Conservation (phyloP, 176 grass and related monocot species). For the Juncus inflexus region DNA sequence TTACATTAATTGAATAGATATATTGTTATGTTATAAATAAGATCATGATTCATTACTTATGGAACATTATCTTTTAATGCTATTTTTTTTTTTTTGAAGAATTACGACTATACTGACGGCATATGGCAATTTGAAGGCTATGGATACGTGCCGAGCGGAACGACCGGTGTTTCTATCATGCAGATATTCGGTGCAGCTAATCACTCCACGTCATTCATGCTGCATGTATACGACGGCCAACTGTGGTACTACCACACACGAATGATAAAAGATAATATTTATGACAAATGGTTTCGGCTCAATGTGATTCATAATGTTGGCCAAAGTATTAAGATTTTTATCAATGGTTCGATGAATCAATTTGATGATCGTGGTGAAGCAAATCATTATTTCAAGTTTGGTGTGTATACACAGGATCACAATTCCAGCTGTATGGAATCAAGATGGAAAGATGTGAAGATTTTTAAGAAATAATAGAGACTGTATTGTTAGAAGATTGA, state of each 20-base stretch:
- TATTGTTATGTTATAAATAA: no score
- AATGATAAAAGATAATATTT: slow-evolving; percentile 33
- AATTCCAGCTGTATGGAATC: slow-evolving; percentile 35
- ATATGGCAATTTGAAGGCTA: slow-evolving; percentile 61
- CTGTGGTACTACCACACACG: slow-evolving; percentile 26
- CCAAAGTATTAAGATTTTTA: slow-evolving; percentile 16
- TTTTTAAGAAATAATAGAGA: slow-evolving; percentile 41
- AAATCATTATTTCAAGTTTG: slow-evolving; percentile 39
- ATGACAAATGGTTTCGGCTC: slow-evolving; percentile 39
- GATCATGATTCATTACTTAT: no score
- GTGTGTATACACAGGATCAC: slow-evolving; percentile 34
- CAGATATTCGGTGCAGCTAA: slow-evolving; percentile 35
- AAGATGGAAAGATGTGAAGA: slow-evolving; percentile 31
- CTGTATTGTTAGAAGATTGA: no score
- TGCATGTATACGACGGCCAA: slow-evolving; percentile 39
- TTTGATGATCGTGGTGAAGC: slow-evolving; percentile 16
- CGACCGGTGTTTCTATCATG: slow-evolving; percentile 38
- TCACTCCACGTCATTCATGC: slow-evolving; percentile 37
- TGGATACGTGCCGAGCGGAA: slow-evolving; percentile 32
- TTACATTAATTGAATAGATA: no score
- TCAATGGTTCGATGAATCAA: slow-evolving; percentile 27
- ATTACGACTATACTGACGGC: slow-evolving; percentile 32
- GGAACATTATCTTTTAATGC: background rate
- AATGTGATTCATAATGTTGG: slow-evolving; percentile 51
- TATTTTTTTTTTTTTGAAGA: slow-evolving; percentile 16